These are phyloP conservation scores for Diutina scorzettiae DNA, from an alignment of 1,139 yeast species.

Conservation along the genomic window DNA sequence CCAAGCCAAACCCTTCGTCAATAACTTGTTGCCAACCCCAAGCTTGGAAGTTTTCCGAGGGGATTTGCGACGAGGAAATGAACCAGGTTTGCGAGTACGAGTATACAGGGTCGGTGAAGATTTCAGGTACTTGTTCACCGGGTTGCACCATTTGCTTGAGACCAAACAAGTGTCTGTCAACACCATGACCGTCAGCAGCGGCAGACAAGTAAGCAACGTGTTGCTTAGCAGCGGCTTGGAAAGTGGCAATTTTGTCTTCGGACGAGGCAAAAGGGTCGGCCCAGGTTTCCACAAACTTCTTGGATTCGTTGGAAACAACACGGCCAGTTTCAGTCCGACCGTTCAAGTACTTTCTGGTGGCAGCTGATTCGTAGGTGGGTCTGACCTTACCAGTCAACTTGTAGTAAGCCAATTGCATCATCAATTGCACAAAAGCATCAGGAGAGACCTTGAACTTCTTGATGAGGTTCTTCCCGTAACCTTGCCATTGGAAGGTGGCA, in stretches of 20 bases:
- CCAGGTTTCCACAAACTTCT: conserved; percentile 68
- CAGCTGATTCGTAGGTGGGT: conserved; percentile 95
- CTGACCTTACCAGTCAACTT: conserved; percentile 71
- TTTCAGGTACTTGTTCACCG: conserved; percentile 53
- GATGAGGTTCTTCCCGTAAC: conserved; percentile 60
- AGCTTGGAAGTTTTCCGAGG: conserved; percentile 80
- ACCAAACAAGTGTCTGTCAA: conserved; percentile 91
- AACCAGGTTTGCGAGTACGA: conserved; percentile 75
- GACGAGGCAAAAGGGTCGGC: conserved; percentile 40
- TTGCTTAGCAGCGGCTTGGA: conserved; percentile 61
- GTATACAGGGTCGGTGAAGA: conserved; percentile 69
- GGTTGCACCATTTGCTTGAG: conserved; percentile 58
- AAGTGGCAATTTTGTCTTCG: conserved; percentile 53
- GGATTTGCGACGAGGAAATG: conserved; percentile 80
- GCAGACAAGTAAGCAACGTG: conserved; percentile 66
- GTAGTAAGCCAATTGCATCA: conserved; percentile 67
- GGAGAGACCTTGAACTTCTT: conserved; percentile 63
- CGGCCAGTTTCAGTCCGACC: conserved; percentile 98
- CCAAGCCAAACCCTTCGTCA: conserved; percentile 89
- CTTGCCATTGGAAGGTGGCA: conserved; percentile 58
- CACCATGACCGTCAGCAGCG: conserved; percentile 83
- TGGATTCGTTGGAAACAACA: conserved; percentile 67
- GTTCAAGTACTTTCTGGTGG: conserved; percentile 76
- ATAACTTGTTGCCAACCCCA: conserved; percentile 97
- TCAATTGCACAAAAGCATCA: conserved; percentile 66